Conservation (phyloP, 1,284 basidiomycete species). For the Sporisorium scitamineum region DNA sequence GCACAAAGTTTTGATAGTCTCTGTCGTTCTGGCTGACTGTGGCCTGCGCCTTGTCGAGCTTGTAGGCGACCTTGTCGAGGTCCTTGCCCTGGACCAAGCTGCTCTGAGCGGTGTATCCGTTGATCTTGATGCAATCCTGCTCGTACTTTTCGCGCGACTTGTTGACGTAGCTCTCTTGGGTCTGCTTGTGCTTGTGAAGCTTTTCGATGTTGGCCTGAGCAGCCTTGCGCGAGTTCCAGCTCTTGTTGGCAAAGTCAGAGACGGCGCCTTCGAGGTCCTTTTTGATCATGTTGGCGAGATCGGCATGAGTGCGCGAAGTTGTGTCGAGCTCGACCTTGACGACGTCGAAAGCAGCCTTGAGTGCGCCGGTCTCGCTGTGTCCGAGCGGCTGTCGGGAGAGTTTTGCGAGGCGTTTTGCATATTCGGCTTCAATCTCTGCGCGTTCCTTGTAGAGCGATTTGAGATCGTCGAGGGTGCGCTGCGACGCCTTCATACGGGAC, state of each 20-base stretch:
- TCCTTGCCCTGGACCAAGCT: slow-evolving; percentile 93
- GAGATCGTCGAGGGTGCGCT: slow-evolving; percentile 89
- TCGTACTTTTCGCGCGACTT: slow-evolving; percentile 92
- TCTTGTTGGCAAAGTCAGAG: slow-evolving; percentile 59
- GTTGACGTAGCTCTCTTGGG: slow-evolving; percentile 65
- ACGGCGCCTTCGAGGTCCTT: slow-evolving; percentile 78
- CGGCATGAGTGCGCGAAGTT: slow-evolving; percentile 79
- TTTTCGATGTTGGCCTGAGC: slow-evolving; percentile 61
- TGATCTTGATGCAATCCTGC: slow-evolving; percentile 91
- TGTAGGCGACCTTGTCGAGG: slow-evolving; percentile 86
- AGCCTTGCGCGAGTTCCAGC: slow-evolving; percentile 57
- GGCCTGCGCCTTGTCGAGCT: slow-evolving; percentile 88
- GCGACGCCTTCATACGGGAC: slow-evolving; percentile 84
- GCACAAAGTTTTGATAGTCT: slow-evolving; percentile 89
- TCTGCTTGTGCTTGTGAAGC: slow-evolving; percentile 67
- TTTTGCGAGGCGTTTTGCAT: slow-evolving; percentile 86
- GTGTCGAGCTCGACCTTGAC: slow-evolving; percentile 85
- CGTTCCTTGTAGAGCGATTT: slow-evolving; percentile 88
- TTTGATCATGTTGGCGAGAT: slow-evolving; percentile 80
- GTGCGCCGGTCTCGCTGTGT: slow-evolving; percentile 90
- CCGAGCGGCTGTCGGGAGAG: slow-evolving; percentile 83
- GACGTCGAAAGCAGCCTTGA: slow-evolving; percentile 81
- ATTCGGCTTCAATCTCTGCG: slow-evolving; percentile 91
- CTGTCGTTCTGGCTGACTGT: slow-evolving; percentile 81
- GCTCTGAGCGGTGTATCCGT: slow-evolving; percentile 92